Conservation (phyloP, 1,139 yeast genomes). For the Nakaseomyces delphensis region DNA sequence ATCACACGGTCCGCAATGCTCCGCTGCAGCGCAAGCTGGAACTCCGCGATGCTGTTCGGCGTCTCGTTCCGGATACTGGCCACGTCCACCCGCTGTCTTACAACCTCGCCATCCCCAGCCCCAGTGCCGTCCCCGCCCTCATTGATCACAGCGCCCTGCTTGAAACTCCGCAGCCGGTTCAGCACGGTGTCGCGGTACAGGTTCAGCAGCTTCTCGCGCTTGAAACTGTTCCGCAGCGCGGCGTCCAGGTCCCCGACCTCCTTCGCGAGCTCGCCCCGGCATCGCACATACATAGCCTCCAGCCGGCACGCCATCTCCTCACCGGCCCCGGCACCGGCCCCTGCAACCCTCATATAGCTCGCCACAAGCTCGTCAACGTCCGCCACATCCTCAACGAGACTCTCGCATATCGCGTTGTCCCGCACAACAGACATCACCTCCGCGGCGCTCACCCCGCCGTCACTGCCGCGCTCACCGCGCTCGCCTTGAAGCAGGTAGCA, state of each 20-base stretch:
- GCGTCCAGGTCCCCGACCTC: conserved; percentile 1
- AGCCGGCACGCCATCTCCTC: conserved; percentile 6
- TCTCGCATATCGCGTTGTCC: conserved; percentile 5
- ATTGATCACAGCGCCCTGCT: too few relatives aligned
- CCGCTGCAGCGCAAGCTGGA: conserved; percentile 27
- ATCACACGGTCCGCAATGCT: conserved; percentile 27
- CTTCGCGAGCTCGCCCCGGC: neutral
- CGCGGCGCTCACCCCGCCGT: neutral
- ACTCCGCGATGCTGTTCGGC: conserved; percentile 27
- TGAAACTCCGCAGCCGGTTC: conserved; percentile 26
- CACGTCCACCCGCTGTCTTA: conserved; percentile 19
- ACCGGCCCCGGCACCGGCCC: neutral
- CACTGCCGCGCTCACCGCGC: neutral
- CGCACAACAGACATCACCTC: conserved; percentile 6
- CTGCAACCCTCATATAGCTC: neutral
- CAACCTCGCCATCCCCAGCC: conserved; percentile 12
- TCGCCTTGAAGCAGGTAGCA: neutral
- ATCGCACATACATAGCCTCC: conserved; percentile 3
- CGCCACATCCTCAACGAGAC: conserved; percentile 1
- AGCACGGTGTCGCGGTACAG: conserved; percentile 29
- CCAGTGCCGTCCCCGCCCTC: too few relatives aligned
- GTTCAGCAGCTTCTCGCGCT: conserved; percentile 22
- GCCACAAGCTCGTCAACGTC: conserved; percentile 10
- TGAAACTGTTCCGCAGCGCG: neutral
- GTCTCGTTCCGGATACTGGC: conserved; percentile 23